phyloP scores from a whole-genome alignment of 345 rosid species.

The Salix brachista region DNA sequence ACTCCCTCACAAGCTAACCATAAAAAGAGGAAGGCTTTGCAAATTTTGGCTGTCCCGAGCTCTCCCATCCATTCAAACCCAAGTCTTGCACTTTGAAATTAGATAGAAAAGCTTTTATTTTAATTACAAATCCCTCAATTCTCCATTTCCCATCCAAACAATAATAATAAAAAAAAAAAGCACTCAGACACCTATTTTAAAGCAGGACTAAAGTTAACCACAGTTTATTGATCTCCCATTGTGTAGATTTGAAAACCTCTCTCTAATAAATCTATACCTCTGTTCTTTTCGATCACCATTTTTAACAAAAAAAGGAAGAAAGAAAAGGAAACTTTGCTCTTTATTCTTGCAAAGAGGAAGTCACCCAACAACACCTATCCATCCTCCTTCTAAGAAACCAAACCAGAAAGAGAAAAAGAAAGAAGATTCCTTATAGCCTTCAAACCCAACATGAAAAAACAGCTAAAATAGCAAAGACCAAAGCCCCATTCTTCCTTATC shows the following conservation, averaged over 20 bases:
- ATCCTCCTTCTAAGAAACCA: constrained; percentile 48
- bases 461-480: background rate
- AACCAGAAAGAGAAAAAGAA: constrained; percentile 33
- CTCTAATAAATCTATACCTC: constrained; percentile 3
- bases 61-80: constrained; percentile 21
- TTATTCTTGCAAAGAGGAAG: constrained; percentile 9
- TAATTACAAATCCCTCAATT: background rate
- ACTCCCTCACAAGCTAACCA: background rate
- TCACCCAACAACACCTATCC: constrained; percentile 16
- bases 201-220: constrained; percentile 7
- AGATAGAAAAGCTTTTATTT: background rate
- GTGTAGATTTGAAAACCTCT: constrained; percentile 9
- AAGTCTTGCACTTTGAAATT: background rate
- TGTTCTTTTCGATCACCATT: constrained; percentile 1
- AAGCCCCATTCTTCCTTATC: background rate
- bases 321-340: constrained; percentile 23
- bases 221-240: constrained; percentile 18
- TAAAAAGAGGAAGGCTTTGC: background rate
- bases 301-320: constrained; percentile 2
- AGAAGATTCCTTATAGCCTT: constrained; percentile 5
- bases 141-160: background rate
- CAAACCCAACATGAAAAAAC: constrained; percentile 2
- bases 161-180: background rate
- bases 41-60: constrained; percentile 6
- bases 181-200: background rate